These are phyloP conservation scores for Cicer chorassanicum DNA, from an alignment of 306 rosid genomes.

Conservation along the genomic window DNA sequence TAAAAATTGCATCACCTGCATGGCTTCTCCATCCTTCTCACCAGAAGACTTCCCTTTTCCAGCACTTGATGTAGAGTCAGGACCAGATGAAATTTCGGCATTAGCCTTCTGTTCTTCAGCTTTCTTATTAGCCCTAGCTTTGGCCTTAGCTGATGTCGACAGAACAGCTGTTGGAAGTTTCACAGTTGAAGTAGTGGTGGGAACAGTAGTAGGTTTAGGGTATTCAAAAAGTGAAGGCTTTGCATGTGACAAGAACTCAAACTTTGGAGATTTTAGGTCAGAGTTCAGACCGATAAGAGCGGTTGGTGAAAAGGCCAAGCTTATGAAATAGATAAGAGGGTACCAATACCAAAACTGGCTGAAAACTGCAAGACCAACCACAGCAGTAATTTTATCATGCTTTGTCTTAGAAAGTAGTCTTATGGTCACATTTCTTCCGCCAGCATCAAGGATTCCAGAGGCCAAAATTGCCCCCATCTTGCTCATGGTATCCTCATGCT, in stretches of 20 bases:
- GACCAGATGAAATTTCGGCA: constrained; percentile 69
- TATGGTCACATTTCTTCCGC: constrained; percentile 97
- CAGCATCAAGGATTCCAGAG: constrained; percentile 98
- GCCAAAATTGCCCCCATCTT: constrained; percentile 99
- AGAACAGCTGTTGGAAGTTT: constrained; percentile 98
- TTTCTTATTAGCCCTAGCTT: constrained; percentile 92
- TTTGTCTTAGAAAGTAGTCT: constrained; percentile 90
- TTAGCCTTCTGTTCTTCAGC: constrained; percentile 86
- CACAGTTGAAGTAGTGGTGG: constrained; percentile 79
- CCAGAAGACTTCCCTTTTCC: constrained; percentile 75
- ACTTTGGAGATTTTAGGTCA: constrained; percentile 89
- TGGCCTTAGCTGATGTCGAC: constrained; percentile 96
- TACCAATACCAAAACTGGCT: constrained; percentile 99
- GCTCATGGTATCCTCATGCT: constrained; percentile 99
- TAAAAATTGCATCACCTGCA: constrained; percentile 71
- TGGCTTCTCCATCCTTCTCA: constrained; percentile 88
- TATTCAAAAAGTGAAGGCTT: constrained; percentile 94
- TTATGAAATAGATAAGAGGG: constrained; percentile 92
- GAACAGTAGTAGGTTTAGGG: constrained; percentile 86
- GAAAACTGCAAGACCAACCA: constrained; percentile 98
- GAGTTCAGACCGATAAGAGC: constrained; percentile 88
- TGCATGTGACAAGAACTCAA: constrained; percentile 90
- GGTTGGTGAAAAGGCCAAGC: constrained; percentile 91
- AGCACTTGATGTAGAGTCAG: constrained; percentile 61
- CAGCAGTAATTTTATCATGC: constrained; percentile 95